Evolutionary conservation across 2,329 filamentous ascomycete species (phyloP).

Genomic region (Fusarium sp.): DNA sequence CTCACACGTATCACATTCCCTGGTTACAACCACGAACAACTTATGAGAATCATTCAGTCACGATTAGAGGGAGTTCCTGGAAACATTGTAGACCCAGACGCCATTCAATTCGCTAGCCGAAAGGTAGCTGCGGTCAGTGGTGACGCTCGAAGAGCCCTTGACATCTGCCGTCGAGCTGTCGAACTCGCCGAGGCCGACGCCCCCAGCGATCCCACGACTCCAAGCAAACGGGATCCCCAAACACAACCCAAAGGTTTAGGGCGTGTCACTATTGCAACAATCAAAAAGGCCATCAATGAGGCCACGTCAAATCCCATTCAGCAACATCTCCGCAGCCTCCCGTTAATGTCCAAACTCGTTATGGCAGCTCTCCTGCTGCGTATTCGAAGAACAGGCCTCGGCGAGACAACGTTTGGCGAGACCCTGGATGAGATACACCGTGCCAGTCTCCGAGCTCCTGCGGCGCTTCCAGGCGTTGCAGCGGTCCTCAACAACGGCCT

Average conservation of each 20-base stretch:
- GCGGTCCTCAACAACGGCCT: slow-evolving; percentile 52
- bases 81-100: slow-evolving; percentile 91
- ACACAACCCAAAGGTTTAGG: slow-evolving; percentile 47
- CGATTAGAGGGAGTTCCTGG: slow-evolving; percentile 88
- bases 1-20: slow-evolving; percentile 96
- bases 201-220: slow-evolving; percentile 66
- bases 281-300: slow-evolving; percentile 95
- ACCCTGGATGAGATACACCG: slow-evolving; percentile 80
- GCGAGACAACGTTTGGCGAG: slow-evolving; percentile 89
- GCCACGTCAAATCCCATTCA: slow-evolving; percentile 93
- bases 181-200: slow-evolving; percentile 88
- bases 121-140: slow-evolving; percentile 98
- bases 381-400: slow-evolving; percentile 84
- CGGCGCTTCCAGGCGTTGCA: slow-evolving; percentile 54
- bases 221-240: slow-evolving; percentile 65
- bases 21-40: slow-evolving; percentile 95
- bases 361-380: slow-evolving; percentile 84
- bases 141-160: slow-evolving; percentile 89
- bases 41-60: slow-evolving; percentile 98
- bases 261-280: slow-evolving; percentile 89
- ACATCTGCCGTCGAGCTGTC: slow-evolving; percentile 94
- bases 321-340: slow-evolving; percentile 85
- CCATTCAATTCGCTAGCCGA: slow-evolving; percentile 93
- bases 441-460: slow-evolving; percentile 52
- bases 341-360: slow-evolving; percentile 85